phyloP scores from a whole-genome alignment of 345 rosid genomes.

The Syzygium jambos region DNA sequence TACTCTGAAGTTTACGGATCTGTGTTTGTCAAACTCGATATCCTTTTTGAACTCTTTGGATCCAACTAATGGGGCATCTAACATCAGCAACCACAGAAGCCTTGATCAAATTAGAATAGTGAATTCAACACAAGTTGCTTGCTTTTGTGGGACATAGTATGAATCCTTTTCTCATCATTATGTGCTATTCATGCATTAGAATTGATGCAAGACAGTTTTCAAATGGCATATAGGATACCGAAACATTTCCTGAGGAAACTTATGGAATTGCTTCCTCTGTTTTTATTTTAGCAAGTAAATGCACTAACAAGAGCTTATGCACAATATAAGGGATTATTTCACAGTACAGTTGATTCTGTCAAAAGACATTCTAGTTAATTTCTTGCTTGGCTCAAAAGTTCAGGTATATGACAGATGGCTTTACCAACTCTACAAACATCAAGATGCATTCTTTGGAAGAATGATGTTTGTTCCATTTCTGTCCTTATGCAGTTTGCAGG shows the following conservation, averaged over 20 bases:
- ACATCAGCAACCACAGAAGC: background rate
- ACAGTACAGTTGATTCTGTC: no score
- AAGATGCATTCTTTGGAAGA: no score
- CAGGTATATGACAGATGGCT: background rate
- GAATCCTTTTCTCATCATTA: no score
- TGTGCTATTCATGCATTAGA: background rate
- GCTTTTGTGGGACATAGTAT: no score
- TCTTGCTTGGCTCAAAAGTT: background rate
- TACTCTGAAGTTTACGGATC: no score
- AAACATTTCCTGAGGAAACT: no score
- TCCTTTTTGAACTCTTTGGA: background rate
- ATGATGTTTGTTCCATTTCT: no score
- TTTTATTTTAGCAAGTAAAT: no score
- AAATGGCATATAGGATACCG: no score
- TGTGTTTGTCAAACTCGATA: background rate
- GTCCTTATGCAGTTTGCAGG: no score
- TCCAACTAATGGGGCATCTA: background rate
- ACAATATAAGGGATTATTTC: background rate
- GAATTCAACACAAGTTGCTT: background rate
- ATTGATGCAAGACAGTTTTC: background rate
- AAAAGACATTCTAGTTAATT: background rate
- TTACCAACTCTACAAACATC: no score
- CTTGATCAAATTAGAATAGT: background rate
- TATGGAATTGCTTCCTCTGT: background rate
- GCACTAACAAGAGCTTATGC: background rate